Base-by-base conservation (phyloP, 306 rosid genomes). In the Quercus mongolica region DNA sequence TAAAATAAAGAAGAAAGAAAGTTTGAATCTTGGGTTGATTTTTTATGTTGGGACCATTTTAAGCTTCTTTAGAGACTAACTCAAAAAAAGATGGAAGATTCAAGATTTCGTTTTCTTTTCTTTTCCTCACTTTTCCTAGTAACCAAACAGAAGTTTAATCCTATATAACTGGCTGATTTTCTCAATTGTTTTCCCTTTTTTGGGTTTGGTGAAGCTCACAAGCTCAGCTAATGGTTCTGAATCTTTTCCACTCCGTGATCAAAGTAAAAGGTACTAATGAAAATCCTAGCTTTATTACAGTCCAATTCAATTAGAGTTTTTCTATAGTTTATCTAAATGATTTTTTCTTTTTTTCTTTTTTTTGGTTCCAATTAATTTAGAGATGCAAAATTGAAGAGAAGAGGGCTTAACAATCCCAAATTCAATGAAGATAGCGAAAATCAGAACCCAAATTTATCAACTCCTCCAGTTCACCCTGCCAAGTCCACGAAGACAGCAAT, bases 351-450 rank as follows among this genome's bases (percentile, higher is more conserved):
- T 46, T 21, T 21, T 21, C 0, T 21, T 21, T 20, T 23, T 56
- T 6, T 8, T 54, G 1, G 49, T 56, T 31, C 74, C 70, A 68
- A 56, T 79, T 67, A 33, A 77, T 69, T 25, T 81, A 92, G 98
- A 87, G 97, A 91, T 82, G 79, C 54, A 33, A 91, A 81, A 73
- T 70, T 91, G 81, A 95, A 92, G 89, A 90, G 94, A 87, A 89
- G 97, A 87, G 88, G 85, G 74, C 80, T 87, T 19, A 82, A 78
- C 67, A 87, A 86, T 75, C 56, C 80, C 59, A 83, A 83, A 80
- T 87, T 82, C 89, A 86, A 87, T 65, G 81, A 78, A 19, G 92
- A 88, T 9, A 52, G 85, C 3, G 99, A 95, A 84, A 92, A 95
- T 84, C 93, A 86, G 74, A 81, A 92, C 68, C 99, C 98, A 0